Percentiles rank a stretch among this genome's conserved stretches.
Evolutionary conservation across 2,329 filamentous ascomycete genomes (phyloP).

Genomic region (Cadophora luteo-olivacea): DNA sequence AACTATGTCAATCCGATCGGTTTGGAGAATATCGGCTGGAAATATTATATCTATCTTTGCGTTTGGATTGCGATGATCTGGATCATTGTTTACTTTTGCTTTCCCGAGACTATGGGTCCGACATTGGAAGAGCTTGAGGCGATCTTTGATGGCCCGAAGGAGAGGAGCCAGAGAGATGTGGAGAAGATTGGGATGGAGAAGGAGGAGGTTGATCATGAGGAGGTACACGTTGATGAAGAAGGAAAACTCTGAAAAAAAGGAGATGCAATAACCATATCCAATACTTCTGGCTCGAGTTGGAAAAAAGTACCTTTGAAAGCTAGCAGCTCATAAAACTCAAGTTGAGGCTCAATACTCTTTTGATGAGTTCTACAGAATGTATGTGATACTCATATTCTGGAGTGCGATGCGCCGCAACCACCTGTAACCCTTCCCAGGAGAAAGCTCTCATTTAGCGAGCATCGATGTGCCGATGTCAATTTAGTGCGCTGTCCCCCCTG

Average conservation of each 20-base stretch:
- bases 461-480: too few relatives aligned
- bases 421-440: too few relatives aligned
- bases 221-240: neutral
- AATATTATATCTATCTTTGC: conserved; percentile 49
- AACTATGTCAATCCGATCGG: conserved; percentile 50
- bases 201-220: neutral
- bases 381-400: too few relatives aligned
- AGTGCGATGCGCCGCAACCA: too few relatives aligned
- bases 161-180: neutral
- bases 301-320: too few relatives aligned
- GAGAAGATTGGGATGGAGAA: neutral
- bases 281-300: too few relatives aligned
- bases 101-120: conserved; percentile 48
- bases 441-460: too few relatives aligned
- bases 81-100: conserved; percentile 35
- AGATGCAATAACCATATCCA: too few relatives aligned
- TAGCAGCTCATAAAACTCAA: too few relatives aligned
- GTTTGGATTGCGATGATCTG: conserved; percentile 36
- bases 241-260: neutral
- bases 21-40: conserved; percentile 47
- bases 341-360: too few relatives aligned
- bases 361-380: too few relatives aligned
- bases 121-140: conserved; percentile 50
- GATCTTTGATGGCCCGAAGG: conserved; percentile 25
- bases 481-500: too few relatives aligned